A percentile compares a stretch with the other conserved stretches of the same genome.
These are phyloP conservation scores for Aspergillus sp. DNA, from an alignment of 2,329 filamentous ascomycete genomes.

Conservation along the genomic window DNA sequence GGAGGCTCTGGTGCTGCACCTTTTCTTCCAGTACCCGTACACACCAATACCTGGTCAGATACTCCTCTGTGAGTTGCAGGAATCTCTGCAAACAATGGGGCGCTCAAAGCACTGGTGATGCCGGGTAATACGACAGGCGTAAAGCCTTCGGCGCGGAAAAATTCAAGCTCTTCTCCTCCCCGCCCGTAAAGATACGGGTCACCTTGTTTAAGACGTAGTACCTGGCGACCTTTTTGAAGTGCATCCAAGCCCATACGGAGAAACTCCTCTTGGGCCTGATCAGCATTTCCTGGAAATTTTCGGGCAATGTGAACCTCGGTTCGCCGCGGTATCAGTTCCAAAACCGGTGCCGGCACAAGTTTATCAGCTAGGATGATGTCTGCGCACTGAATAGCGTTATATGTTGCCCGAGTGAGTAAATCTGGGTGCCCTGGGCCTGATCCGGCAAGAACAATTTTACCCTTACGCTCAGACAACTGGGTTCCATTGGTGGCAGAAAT, in stretches of 20 bases:
- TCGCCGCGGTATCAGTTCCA: constrained; percentile 85
- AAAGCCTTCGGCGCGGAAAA: constrained; percentile 73
- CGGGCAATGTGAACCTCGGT: constrained; percentile 89
- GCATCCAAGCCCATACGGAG: constrained; percentile 74
- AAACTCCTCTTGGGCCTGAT: constrained; percentile 88
- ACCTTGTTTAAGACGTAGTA: constrained; percentile 90
- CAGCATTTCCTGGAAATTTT: constrained; percentile 97
- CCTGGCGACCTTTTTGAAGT: constrained; percentile 68
- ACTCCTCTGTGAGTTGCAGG: constrained; percentile 87
- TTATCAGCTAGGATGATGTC: constrained; percentile 55
- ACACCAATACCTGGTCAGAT: constrained; percentile 91
- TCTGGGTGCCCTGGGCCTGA: constrained; percentile 92
- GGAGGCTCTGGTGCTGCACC: constrained; percentile 81
- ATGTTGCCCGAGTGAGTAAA: constrained; percentile 70
- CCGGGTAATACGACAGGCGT: constrained; percentile 77
- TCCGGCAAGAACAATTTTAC: constrained; percentile 82
- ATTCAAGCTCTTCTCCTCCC: constrained; percentile 87
- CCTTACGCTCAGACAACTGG: constrained; percentile 41
- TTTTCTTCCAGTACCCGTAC: constrained; percentile 92
- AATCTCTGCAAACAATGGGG: constrained; percentile 83
- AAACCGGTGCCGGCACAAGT: constrained; percentile 70
- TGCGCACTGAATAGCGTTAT: constrained; percentile 48
- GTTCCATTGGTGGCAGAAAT: constrained; percentile 15
- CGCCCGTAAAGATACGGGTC: constrained; percentile 96
- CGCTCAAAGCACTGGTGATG: constrained; percentile 83